A percentile compares a stretch with the other conserved stretches of the same genome.
These are phyloP conservation scores for Clitopilus passeckerianus DNA, from an alignment of 768 basidiomycete genomes.

Conservation along the genomic window DNA sequence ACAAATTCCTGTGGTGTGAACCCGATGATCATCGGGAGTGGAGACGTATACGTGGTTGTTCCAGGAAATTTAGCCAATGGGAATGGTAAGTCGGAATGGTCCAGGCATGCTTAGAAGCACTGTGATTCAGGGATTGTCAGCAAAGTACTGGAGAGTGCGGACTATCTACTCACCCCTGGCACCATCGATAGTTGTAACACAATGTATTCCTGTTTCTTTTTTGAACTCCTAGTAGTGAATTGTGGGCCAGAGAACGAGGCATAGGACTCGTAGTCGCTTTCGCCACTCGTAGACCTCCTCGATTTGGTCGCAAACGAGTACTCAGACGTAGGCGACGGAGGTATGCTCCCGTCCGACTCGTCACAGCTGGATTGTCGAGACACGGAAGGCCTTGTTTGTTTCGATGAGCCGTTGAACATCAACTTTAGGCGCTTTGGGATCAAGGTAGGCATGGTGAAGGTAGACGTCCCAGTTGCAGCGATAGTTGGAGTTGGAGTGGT, in stretches of 20 bases:
- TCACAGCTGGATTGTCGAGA: neutral
- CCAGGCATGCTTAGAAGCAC: neutral
- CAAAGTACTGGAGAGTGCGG: neutral
- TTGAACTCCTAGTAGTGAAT: neutral
- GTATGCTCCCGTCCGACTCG: neutral
- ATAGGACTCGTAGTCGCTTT: neutral
- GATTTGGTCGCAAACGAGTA: neutral
- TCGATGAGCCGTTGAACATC: constrained; percentile 2
- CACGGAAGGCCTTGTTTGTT: neutral
- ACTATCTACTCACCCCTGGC: neutral
- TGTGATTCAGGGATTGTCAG: neutral
- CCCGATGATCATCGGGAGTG: too few relatives aligned
- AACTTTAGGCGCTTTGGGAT: constrained; percentile 3
- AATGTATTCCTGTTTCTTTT: neutral
- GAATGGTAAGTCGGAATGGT: too few relatives aligned
- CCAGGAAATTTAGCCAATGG: too few relatives aligned
- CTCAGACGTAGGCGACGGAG: neutral
- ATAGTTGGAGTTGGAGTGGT: neutral
- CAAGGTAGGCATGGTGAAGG: neutral
- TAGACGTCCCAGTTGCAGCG: neutral
- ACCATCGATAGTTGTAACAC: neutral
- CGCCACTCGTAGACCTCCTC: neutral
- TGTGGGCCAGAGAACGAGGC: neutral
- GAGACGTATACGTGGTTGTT: too few relatives aligned
- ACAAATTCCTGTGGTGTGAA: too few relatives aligned